These are phyloP conservation scores for Rhizoclosmatium globosum DNA, from an alignment of 192 early-diverging fungal species.

Conservation along the genomic window DNA sequence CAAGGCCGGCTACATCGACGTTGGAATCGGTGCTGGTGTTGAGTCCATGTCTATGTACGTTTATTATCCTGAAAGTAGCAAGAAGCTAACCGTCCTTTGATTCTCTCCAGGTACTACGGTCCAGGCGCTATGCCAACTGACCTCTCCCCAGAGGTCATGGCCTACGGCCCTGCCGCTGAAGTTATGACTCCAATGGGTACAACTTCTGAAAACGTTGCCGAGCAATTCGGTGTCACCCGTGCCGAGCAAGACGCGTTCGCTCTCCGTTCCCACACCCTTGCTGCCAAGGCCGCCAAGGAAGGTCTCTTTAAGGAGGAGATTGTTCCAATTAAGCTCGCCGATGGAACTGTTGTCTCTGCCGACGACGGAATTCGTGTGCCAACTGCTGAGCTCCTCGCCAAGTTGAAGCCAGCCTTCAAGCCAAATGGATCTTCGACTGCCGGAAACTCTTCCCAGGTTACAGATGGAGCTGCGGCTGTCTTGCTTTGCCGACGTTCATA, in stretches of 20 bases:
- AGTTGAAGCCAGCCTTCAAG: slow-evolving; percentile 92
- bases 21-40: slow-evolving; percentile 94
- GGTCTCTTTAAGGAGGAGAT: slow-evolving; percentile 94
- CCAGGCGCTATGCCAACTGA: slow-evolving; percentile 79
- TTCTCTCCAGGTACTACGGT: slow-evolving; percentile 68
- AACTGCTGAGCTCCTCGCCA: slow-evolving; percentile 80
- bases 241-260: slow-evolving; percentile 92
- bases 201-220: slow-evolving; percentile 97
- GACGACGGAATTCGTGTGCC: slow-evolving; percentile 95
- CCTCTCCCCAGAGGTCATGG: slow-evolving; percentile 78
- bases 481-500: slow-evolving; percentile 93
- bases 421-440: slow-evolving; percentile 88
- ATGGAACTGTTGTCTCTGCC: slow-evolving; percentile 80
- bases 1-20: slow-evolving; percentile 86
- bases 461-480: slow-evolving; percentile 95
- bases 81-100: too few species aligned
- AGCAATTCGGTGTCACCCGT: slow-evolving; percentile 85
- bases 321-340: slow-evolving; percentile 82
- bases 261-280: slow-evolving; percentile 83
- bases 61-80: background rate
- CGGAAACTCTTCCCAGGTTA: slow-evolving; percentile 97
- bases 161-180: slow-evolving; percentile 76
- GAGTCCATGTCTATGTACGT: slow-evolving; percentile 85
- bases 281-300: slow-evolving; percentile 85
- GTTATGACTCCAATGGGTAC: slow-evolving; percentile 72